Evolutionary conservation across 2,329 filamentous ascomycete genomes (phyloP).

Genomic region (Talaromyces albobiverticillius): DNA sequence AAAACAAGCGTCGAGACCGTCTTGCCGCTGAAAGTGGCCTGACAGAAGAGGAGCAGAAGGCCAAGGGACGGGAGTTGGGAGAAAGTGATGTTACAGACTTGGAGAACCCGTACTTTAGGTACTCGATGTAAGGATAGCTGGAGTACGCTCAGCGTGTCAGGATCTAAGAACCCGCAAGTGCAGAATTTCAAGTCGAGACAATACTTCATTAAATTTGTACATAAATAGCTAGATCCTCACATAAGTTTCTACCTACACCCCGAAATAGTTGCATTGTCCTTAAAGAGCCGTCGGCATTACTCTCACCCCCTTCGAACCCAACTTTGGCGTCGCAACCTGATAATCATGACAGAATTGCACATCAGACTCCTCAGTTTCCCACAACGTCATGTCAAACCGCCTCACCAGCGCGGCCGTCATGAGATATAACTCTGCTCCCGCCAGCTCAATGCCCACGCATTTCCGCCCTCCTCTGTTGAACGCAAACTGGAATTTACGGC

Average conservation of each 20-base stretch:
- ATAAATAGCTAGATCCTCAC: too few relatives aligned
- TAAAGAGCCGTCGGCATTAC: constrained; percentile 14
- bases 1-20: constrained; percentile 37
- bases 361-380: constrained; percentile 25
- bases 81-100: constrained; percentile 39
- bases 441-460: constrained; percentile 42
- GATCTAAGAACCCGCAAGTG: too few relatives aligned
- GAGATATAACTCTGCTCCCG: constrained; percentile 29
- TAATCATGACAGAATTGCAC: constrained; percentile 28
- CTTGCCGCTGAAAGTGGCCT: constrained; percentile 28
- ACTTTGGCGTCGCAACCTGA: constrained; percentile 25
- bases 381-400: constrained; percentile 26
- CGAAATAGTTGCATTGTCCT: too few relatives aligned
- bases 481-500: constrained; percentile 40
- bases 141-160: too few relatives aligned
- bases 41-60: constrained; percentile 32
- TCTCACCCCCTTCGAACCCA: constrained; percentile 23
- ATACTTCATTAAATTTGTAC: too few relatives aligned
- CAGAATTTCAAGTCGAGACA: too few relatives aligned
- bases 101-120: constrained; percentile 35
- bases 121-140: constrained; percentile 6
- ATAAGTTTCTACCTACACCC: too few relatives aligned
- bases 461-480: constrained; percentile 42
- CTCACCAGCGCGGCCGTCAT: constrained; percentile 25
- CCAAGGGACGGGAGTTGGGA: constrained; percentile 31